Evolutionary conservation across 495 filamentous ascomycete species (phyloP).

Genomic region (Rostrohypoxylon terebratum): DNA sequence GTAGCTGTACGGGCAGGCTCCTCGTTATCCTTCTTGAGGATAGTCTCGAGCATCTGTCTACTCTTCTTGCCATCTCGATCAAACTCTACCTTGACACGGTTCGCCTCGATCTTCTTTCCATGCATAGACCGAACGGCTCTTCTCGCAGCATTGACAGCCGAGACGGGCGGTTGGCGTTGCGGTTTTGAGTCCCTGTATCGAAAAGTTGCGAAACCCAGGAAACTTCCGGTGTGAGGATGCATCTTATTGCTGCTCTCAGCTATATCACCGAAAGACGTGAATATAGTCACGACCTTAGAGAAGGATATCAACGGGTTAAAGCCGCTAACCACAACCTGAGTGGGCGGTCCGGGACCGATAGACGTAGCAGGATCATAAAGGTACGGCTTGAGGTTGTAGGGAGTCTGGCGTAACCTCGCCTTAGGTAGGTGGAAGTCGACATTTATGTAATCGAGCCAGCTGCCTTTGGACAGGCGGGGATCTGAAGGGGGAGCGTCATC

Average conservation of each 20-base stretch:
- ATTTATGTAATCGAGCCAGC: conserved; percentile 67
- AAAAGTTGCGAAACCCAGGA: conserved; percentile 90
- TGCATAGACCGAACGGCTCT: conserved; percentile 77
- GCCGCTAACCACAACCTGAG: conserved; percentile 89
- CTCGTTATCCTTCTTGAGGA: conserved; percentile 72
- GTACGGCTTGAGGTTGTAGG: conserved; percentile 82
- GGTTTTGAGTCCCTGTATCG: conserved; percentile 81
- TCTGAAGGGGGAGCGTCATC: conserved; percentile 77
- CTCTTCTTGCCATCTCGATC: conserved; percentile 89
- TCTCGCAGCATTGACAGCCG: conserved; percentile 81
- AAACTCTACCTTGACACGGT: conserved; percentile 80
- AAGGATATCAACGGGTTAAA: conserved; percentile 90
- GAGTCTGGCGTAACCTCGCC: conserved; percentile 75
- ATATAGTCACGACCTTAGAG: conserved; percentile 80
- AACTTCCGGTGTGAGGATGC: conserved; percentile 91
- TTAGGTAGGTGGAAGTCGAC: conserved; percentile 78
- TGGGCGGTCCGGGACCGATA: conserved; percentile 87
- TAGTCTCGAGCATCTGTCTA: conserved; percentile 74
- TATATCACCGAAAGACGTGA: conserved; percentile 89
- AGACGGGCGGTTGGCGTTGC: conserved; percentile 61
- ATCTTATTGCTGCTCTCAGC: conserved; percentile 89
- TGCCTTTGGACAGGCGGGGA: conserved; percentile 76
- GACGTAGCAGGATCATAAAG: conserved; percentile 82
- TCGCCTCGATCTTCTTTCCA: conserved; percentile 76
- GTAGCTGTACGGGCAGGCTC: conserved; percentile 58